These are phyloP conservation scores for Plasmodium cynomolgi DNA, from an alignment of 169 alveolate genomes.

Conservation along the genomic window DNA sequence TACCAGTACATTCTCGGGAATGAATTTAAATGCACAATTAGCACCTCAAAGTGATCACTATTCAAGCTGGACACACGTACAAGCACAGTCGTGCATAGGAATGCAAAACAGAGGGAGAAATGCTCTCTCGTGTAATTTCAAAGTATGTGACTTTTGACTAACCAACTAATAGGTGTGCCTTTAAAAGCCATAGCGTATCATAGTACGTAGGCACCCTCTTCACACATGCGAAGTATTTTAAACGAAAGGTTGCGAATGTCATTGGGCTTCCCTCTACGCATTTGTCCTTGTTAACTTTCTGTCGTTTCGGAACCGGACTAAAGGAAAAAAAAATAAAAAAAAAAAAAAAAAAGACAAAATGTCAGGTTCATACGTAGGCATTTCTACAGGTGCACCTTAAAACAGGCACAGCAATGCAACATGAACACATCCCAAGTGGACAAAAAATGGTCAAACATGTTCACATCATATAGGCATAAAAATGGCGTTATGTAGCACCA, in stretches of 20 bases:
- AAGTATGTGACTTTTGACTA: background rate
- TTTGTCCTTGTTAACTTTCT: conserved; percentile 8
- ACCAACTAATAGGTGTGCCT: background rate
- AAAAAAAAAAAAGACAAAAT: background rate
- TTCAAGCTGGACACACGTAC: background rate
- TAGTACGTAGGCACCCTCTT: background rate
- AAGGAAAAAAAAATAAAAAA: conserved; percentile 4
- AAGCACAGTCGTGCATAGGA: background rate
- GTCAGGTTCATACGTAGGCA: background rate
- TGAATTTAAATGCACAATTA: background rate
- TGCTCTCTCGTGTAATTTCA: background rate
- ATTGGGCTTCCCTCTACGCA: background rate
- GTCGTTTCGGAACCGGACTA: conserved; percentile 74
- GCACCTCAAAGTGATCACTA: background rate
- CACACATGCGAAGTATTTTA: background rate
- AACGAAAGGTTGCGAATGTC: background rate
- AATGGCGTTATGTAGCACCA: background rate
- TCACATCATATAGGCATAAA: background rate
- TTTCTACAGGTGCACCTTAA: background rate
- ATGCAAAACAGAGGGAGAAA: background rate
- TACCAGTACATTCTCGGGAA: background rate
- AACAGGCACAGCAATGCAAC: background rate
- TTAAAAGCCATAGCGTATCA: background rate
- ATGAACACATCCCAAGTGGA: background rate
- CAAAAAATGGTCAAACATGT: background rate